A percentile compares a stretch with the other conserved stretches of the same genome.
Conservation (phyloP, 768 basidiomycete genomes). For the Pleurotus cornucopiae region DNA sequence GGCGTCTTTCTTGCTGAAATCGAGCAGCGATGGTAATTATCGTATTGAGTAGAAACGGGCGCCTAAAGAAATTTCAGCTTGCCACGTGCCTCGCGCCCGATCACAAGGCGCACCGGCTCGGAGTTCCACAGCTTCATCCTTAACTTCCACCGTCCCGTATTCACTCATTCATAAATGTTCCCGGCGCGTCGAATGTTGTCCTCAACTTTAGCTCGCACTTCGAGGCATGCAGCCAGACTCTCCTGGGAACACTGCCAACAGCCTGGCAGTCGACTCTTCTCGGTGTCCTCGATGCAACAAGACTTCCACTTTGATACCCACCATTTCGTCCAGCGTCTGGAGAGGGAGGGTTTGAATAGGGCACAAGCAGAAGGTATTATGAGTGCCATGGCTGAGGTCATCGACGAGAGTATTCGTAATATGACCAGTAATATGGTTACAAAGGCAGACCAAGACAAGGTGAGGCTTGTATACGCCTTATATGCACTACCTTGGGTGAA, state of each 20-base stretch:
- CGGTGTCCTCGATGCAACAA: constrained; percentile 18
- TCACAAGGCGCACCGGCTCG: no score
- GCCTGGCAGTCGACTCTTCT: constrained; percentile 16
- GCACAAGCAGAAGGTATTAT: constrained; percentile 96
- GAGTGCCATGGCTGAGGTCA: constrained; percentile 94
- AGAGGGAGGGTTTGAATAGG: constrained; percentile 83
- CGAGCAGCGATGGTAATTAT: not conserved
- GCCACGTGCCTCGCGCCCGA: not conserved
- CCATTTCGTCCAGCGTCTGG: constrained; percentile 87
- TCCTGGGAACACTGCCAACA: not conserved
- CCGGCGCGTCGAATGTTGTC: no score
- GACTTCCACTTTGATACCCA: constrained; percentile 95
- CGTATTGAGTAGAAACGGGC: not conserved
- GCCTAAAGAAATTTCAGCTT: not conserved
- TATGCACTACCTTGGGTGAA: not conserved
- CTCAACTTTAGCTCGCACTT: no score
- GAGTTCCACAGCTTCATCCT: no score
- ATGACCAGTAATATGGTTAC: constrained; percentile 97
- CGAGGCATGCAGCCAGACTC: not conserved
- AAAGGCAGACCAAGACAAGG: constrained; percentile 96
- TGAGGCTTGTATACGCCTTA: constrained; percentile 23
- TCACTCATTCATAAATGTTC: not conserved
- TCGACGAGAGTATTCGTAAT: constrained; percentile 93
- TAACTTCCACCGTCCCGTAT: not conserved
- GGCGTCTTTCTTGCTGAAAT: not conserved